Percentiles rank a stretch among this genome's conserved stretches.
These are phyloP conservation scores for Myxozyma monticola DNA, from an alignment of 805 yeast species.

Conservation along the genomic window DNA sequence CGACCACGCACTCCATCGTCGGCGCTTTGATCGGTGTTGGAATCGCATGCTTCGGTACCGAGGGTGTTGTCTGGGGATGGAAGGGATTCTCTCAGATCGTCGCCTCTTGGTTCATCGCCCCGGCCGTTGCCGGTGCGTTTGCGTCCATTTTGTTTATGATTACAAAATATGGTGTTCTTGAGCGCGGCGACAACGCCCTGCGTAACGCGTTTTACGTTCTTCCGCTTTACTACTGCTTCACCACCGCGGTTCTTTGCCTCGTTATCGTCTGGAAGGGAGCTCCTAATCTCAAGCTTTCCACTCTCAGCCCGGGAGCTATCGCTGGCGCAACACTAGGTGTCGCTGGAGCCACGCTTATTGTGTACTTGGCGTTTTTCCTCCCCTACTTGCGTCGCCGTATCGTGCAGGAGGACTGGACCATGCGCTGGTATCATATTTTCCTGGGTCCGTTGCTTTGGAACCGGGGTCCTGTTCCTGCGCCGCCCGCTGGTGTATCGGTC, in stretches of 20 bases:
- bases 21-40: conserved; percentile 77
- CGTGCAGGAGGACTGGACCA: conserved; percentile 64
- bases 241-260: conserved; percentile 68
- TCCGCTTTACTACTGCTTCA: conserved; percentile 60
- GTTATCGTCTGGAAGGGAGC: conserved; percentile 81
- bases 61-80: conserved; percentile 73
- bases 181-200: conserved; percentile 51
- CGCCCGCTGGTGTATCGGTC: conserved; percentile 57
- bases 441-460: conserved; percentile 63
- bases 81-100: conserved; percentile 66
- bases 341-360: conserved; percentile 54
- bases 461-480: conserved; percentile 63
- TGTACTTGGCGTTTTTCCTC: conserved; percentile 55
- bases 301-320: conserved; percentile 54
- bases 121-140: conserved; percentile 65
- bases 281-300: conserved; percentile 59
- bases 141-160: conserved; percentile 59
- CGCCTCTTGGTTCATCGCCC: conserved; percentile 82
- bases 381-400: conserved; percentile 66
- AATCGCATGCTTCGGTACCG: conserved; percentile 67
- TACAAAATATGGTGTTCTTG: conserved; percentile 62
- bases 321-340: conserved; percentile 64
- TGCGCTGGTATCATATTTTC: conserved; percentile 55
- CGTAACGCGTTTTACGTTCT: conserved; percentile 58
- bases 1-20: conserved; percentile 76